Evolutionary conservation across 2,329 filamentous ascomycete species (phyloP).

Genomic region (Lachnellula cervina): DNA sequence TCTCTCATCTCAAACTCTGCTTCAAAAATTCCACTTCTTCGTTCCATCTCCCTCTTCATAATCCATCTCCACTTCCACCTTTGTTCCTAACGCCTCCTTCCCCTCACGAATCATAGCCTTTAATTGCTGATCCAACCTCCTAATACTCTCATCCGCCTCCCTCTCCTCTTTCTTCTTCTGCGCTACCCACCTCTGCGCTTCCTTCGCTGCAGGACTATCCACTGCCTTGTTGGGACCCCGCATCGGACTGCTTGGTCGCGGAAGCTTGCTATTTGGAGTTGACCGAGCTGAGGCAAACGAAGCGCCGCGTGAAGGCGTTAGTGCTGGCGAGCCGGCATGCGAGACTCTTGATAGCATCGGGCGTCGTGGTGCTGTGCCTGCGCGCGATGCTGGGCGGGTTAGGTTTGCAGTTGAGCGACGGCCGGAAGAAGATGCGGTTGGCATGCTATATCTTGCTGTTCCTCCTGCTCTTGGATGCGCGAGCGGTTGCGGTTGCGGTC

Average conservation of each 20-base stretch:
- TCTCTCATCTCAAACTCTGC: slow-evolving; percentile 12
- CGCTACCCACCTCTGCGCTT: slow-evolving; percentile 71
- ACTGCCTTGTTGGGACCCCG: not conserved
- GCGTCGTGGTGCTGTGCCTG: slow-evolving; percentile 17
- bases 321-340: slow-evolving; percentile 40
- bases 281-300: slow-evolving; percentile 50
- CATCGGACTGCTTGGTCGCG: slow-evolving; percentile 11
- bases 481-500: slow-evolving; percentile 4
- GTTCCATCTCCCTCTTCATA: slow-evolving; percentile 15
- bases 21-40: slow-evolving; percentile 23
- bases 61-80: slow-evolving; percentile 29
- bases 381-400: slow-evolving; percentile 23
- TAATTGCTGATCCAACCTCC: slow-evolving; percentile 72
- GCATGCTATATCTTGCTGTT: slow-evolving; percentile 22
- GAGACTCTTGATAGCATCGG: slow-evolving; percentile 39
- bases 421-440: slow-evolving; percentile 22
- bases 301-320: slow-evolving; percentile 42
- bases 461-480: not conserved
- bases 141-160: slow-evolving; percentile 74
- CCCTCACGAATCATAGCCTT: slow-evolving; percentile 87
- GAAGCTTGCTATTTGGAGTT: slow-evolving; percentile 26
- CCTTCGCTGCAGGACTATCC: slow-evolving; percentile 42
- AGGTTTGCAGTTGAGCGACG: slow-evolving; percentile 10
- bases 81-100: slow-evolving; percentile 76
- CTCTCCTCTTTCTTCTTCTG: slow-evolving; percentile 67